A percentile compares a stretch with the other conserved stretches of the same genome.
Conservation (phyloP, 1,284 basidiomycete genomes). For the Cutaneotrichosporon mucoides region DNA sequence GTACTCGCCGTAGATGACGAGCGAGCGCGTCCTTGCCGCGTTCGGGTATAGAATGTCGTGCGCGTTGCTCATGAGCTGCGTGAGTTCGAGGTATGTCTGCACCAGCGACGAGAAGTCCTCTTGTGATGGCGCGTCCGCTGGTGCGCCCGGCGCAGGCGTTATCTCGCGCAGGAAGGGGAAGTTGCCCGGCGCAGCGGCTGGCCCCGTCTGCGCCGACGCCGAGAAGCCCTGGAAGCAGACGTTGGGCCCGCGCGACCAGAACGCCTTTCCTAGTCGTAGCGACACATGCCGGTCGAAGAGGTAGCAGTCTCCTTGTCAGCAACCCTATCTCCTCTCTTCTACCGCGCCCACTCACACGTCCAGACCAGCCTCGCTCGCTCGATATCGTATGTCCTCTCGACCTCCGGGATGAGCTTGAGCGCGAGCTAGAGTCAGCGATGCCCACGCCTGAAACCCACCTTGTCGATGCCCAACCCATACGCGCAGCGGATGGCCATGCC, state of each 20-base stretch:
- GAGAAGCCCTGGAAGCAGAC: slow-evolving; percentile 49
- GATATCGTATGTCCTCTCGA: slow-evolving; percentile 36
- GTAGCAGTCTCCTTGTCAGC: slow-evolving; percentile 2
- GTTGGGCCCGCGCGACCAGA: slow-evolving; percentile 48
- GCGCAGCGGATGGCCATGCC: slow-evolving; percentile 44
- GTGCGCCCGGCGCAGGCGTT: slow-evolving; percentile 8
- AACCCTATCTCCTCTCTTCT: background rate
- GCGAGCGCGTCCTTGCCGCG: slow-evolving; percentile 39
- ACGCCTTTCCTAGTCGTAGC: slow-evolving; percentile 46
- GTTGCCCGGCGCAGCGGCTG: slow-evolving; percentile 40
- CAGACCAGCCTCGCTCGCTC: slow-evolving; percentile 46
- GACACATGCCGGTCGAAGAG: slow-evolving; percentile 28
- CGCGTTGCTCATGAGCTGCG: slow-evolving; percentile 48
- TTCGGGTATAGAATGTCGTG: slow-evolving; percentile 49
- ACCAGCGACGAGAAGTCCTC: slow-evolving; percentile 44
- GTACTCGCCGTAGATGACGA: slow-evolving; percentile 44
- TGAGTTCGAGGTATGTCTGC: slow-evolving; percentile 48
- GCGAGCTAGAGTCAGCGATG: slow-evolving; percentile 22
- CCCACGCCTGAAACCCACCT: slow-evolving; percentile 16
- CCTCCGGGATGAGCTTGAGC: slow-evolving; percentile 32
- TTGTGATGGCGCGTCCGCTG: slow-evolving; percentile 22
- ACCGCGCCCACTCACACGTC: slow-evolving; percentile 35
- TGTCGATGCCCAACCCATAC: slow-evolving; percentile 45
- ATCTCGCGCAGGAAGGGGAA: slow-evolving; percentile 44
- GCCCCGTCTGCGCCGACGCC: slow-evolving; percentile 44